phyloP scores from a whole-genome alignment of 2,329 filamentous ascomycete species.

The Emergomyces africanus region DNA sequence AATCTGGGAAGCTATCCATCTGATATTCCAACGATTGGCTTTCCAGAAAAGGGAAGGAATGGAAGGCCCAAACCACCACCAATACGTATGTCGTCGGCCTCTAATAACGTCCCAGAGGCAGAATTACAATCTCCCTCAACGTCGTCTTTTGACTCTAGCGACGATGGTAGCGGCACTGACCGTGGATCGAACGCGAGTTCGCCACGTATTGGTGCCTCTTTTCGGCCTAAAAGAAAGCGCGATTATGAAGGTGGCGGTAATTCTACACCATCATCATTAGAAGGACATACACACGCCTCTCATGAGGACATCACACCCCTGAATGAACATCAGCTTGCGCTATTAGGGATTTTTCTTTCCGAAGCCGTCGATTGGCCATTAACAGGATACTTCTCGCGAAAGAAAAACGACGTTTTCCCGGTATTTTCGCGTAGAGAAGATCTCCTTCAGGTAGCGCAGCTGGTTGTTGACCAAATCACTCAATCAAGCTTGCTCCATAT shows the following conservation, averaged over 20 bases:
- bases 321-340: slow-evolving; percentile 22
- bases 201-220: slow-evolving; percentile 9
- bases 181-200: slow-evolving; percentile 13
- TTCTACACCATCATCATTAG: slow-evolving; percentile 19
- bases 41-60: slow-evolving; percentile 17
- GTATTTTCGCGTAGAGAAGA: slow-evolving; percentile 23
- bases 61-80: background rate
- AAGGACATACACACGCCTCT: slow-evolving; percentile 13
- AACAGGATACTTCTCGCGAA: slow-evolving; percentile 26
- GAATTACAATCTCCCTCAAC: slow-evolving; percentile 10
- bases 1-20: slow-evolving; percentile 7
- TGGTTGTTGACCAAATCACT: slow-evolving; percentile 31
- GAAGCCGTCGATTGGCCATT: slow-evolving; percentile 29
- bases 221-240: slow-evolving; percentile 24
- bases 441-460: slow-evolving; percentile 27
- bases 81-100: background rate
- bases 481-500: slow-evolving; percentile 31
- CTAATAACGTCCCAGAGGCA: background rate
- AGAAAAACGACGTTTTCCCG: slow-evolving; percentile 20
- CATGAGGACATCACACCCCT: slow-evolving; percentile 12
- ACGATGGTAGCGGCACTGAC: slow-evolving; percentile 10
- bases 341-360: slow-evolving; percentile 27
- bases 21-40: slow-evolving; percentile 28
- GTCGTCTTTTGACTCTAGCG: slow-evolving; percentile 17
- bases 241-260: slow-evolving; percentile 20